A percentile compares a stretch with the other conserved stretches of the same genome.
Evolutionary conservation across 208 protist genomes (phyloP).

Genomic region (Leishmania major): DNA sequence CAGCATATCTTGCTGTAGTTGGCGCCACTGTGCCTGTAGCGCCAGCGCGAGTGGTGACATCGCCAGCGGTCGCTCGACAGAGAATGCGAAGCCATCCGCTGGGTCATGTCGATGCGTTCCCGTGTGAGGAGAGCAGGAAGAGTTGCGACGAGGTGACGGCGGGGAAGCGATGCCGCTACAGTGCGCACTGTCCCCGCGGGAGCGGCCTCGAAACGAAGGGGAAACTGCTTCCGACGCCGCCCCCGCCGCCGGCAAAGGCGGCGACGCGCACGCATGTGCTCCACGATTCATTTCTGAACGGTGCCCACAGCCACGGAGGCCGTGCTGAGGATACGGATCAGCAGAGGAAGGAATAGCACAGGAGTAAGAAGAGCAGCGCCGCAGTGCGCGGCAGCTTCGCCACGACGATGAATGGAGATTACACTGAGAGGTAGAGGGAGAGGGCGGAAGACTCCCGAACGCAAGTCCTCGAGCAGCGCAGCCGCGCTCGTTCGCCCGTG

Average conservation of each 20-base stretch:
- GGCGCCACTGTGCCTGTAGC: constrained; percentile 52
- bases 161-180: not conserved
- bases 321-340: not conserved
- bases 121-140: not conserved
- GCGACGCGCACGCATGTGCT: not conserved
- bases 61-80: not conserved
- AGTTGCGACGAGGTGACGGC: not conserved
- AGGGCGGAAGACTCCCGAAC: not conserved
- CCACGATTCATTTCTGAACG: not conserved
- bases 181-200: not conserved
- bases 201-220: not conserved
- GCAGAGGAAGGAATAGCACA: not conserved
- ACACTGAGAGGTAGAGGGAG: not conserved
- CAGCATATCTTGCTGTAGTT: constrained; percentile 43
- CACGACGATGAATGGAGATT: not conserved
- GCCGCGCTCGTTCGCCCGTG: not conserved
- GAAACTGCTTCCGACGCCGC: too few species aligned
- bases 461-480: not conserved
- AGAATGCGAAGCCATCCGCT: not conserved
- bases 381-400: not conserved
- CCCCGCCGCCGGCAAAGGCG: not conserved
- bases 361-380: not conserved
- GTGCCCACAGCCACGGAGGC: not conserved
- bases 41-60: constrained; percentile 47
- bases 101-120: not conserved